Evolutionary conservation across 2,329 filamentous ascomycete species (phyloP), one percentile per base, ranked within the genome.

Genomic region (Sporothrix mexicana): DNA sequence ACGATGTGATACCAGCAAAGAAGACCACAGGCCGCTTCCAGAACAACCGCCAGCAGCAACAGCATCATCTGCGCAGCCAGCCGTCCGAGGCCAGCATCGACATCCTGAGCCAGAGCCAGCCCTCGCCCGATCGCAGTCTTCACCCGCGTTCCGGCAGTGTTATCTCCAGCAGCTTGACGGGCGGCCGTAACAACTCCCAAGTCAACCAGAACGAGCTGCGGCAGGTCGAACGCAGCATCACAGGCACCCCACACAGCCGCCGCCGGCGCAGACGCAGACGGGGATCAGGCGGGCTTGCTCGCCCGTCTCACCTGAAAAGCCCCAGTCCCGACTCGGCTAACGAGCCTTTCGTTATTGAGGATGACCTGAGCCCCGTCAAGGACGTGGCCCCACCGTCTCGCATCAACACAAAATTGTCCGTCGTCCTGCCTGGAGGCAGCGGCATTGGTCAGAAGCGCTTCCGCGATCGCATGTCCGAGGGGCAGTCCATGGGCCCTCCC

Each of bases 401-500:
- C 23, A 30, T 23, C 23, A 73, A 66, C 23, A 70, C 67, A 5
- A 70, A 70, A 13, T 3, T 66, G 3, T 17, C 57, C 43, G 23
- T 73, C 13, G 23, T 45, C 25, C 61, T 73, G 23, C 51, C 20
- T 55, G 20, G n/a, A 55, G 51, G 51, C 51, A 55, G 51, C n/a
- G 55, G 43, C 17, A n/a, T 6, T n/a, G 71, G 30, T 6, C 30
- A 71, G 25, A 17, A 20, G 13, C 69, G 69, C 3, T 71, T 69
- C n/a, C 72, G 72, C 13, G 51, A 59, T 47, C 69, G 69, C 4
- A 73, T 73, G 72, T 10, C 2, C 20, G n/a, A 23, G 51, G 15
- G 30, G 15, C 30, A 36, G 30, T 36, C 30, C 3, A 68, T 30
- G 55, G 20, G 17, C 23, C 49, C 30, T 25, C 13, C 41, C 3